Conservation (phyloP, 495 filamentous ascomycete genomes). For the Penicillium maclennaniae region DNA sequence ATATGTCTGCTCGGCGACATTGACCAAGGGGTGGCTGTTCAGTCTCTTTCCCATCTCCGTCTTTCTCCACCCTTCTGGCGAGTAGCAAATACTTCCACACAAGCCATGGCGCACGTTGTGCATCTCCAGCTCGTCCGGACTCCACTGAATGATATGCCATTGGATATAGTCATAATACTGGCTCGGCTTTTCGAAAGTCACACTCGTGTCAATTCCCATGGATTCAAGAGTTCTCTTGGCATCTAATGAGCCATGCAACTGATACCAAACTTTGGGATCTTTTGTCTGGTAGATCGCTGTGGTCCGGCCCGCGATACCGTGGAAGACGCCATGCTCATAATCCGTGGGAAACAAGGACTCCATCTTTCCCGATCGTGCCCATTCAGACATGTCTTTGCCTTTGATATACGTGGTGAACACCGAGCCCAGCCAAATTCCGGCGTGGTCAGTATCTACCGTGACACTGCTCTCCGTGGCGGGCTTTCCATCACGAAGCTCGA, state of each 20-base stretch:
- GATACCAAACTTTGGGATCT: constrained; percentile 26
- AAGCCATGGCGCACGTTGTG: constrained; percentile 20
- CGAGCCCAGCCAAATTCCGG: background rate
- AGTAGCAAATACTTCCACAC: constrained; percentile 26
- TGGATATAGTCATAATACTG: constrained; percentile 15
- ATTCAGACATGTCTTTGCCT: background rate
- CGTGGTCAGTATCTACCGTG: background rate
- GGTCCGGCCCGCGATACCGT: background rate
- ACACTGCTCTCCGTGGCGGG: background rate
- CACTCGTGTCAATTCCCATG: constrained; percentile 24
- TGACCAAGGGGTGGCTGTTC: constrained; percentile 21
- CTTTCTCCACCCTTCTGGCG: constrained; percentile 20
- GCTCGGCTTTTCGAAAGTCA: background rate
- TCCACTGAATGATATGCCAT: constrained; percentile 15
- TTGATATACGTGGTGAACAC: background rate
- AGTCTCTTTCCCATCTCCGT: constrained; percentile 26
- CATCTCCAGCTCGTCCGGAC: constrained; percentile 26
- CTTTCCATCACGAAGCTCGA: background rate
- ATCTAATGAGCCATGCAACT: constrained; percentile 32
- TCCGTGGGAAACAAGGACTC: background rate
- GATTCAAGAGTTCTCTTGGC: constrained; percentile 16
- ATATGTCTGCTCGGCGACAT: background rate
- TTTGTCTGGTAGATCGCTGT: constrained; percentile 31
- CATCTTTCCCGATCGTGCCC: background rate
- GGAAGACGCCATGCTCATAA: background rate